Conservation (phyloP, 108 stramenopile genomes). For the Pseudonitzschia delicatissima region DNA sequence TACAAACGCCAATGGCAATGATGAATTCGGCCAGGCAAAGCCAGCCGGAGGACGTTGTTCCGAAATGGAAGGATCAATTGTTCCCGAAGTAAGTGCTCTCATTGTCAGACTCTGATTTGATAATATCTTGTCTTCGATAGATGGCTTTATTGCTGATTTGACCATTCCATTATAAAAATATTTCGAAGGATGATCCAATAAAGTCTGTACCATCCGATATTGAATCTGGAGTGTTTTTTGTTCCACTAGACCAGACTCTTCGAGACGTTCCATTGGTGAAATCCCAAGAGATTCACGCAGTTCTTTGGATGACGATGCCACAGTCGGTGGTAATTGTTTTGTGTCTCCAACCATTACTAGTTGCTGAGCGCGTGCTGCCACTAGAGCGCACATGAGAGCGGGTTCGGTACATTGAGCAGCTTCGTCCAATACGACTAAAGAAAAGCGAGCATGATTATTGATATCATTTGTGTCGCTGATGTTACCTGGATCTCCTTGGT, state of each 20-base stretch:
- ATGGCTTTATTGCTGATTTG: no score
- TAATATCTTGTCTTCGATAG: no score
- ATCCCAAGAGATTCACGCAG: constrained; percentile 52
- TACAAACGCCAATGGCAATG: constrained; percentile 63
- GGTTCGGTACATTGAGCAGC: constrained; percentile 76
- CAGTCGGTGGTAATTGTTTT: constrained; percentile 67
- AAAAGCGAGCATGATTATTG: constrained; percentile 20
- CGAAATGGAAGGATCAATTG: background rate
- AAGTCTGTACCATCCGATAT: constrained; percentile 65
- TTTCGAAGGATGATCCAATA: constrained; percentile 54
- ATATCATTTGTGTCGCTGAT: background rate
- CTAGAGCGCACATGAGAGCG: constrained; percentile 59
- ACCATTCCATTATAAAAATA: constrained; percentile 67
- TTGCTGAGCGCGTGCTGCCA: constrained; percentile 54
- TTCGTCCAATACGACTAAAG: constrained; percentile 69
- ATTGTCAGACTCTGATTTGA: no score
- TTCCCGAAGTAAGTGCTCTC: constrained; percentile 34
- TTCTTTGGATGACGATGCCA: constrained; percentile 33
- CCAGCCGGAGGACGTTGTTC: constrained; percentile 33
- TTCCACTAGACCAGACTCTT: constrained; percentile 45
- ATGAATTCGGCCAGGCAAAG: constrained; percentile 55
- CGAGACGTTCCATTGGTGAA: constrained; percentile 66
- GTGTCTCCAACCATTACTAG: constrained; percentile 72
- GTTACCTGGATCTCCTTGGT: background rate
- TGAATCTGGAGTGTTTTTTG: constrained; percentile 44